Evolutionary conservation across 352 stramenopile genomes (phyloP), one percentile per base, ranked within the genome.

Genomic region (Halophytophthora polymorphica): DNA sequence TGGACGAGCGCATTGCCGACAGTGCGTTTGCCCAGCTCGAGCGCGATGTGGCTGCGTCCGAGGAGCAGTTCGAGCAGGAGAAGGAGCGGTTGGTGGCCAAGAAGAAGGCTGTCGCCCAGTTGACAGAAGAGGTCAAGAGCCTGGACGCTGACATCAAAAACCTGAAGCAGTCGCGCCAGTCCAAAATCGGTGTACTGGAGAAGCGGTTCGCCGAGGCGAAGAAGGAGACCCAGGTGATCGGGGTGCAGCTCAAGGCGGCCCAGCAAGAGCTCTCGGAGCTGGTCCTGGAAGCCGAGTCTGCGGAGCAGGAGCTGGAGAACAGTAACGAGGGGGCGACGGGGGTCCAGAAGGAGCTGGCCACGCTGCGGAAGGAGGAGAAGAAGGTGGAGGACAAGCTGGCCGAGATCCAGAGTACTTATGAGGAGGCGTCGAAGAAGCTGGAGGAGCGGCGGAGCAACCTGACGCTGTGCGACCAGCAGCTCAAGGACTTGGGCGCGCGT

Each of bases 381-480:
- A 88, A 90, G 53, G 37, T 95, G 1, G 68, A 86, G 38, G 59
- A 84, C 18, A 86, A 88, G 50, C 60, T 89, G 17, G 64, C 57
- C 36, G 66, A 83, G 36, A 82, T 90, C 25, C 73, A 95, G 45
- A 51, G 58, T 25, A 80, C 79, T 1, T 83, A 86, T 44, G 66
- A 82, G 2, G 69, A 83, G 25, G 73, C 81, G 2, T 78, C 75
- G 5, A 50, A 78, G 17, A 78, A 90, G 45, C 61, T 93, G 13
- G 77, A 91, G 62, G 67, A 88, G 60, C 67, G 76, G 18, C 61
- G 83, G 41, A 83, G 71, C 45, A 70, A 90, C 36, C 50, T 95
- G 44, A 89, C 78, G 10, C 53, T 91, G 56, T 97, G 80, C 50
- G 96, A 98, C 35, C 73, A 96, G 23, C 87, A 98, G 44, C 73